Conservation (phyloP, 1,284 basidiomycete genomes). For the Malassezia cuniculi region DNA sequence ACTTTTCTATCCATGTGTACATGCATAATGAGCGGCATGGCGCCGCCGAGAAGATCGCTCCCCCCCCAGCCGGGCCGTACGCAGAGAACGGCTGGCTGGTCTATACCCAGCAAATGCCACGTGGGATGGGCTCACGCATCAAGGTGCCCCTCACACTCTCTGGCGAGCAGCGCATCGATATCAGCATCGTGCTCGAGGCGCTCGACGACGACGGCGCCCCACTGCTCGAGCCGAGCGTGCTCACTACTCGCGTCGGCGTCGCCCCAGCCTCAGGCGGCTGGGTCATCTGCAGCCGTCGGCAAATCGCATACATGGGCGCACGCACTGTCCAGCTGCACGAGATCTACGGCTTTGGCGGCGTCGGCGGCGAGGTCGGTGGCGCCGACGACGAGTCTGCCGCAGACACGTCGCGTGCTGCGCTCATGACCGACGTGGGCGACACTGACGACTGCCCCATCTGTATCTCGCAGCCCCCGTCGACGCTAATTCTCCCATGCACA, state of each 20-base stretch:
- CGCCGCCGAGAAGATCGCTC: too few species aligned
- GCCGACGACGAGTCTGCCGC: constrained; percentile 9
- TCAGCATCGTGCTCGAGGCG: constrained; percentile 38
- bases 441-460: constrained; percentile 41
- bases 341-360: constrained; percentile 34
- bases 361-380: constrained; percentile 17
- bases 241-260: constrained; percentile 19
- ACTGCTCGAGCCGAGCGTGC: constrained; percentile 28
- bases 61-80: too few species aligned
- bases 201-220: constrained; percentile 34
- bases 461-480: constrained; percentile 31
- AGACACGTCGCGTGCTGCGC: background rate
- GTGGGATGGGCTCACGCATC: too few species aligned
- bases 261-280: background rate
- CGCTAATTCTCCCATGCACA: constrained; percentile 41
- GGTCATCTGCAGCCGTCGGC: background rate
- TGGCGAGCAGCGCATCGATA: too few species aligned
- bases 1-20: too few species aligned
- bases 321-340: constrained; percentile 40
- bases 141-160: too few species aligned
- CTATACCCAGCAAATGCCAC: too few species aligned
- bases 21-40: too few species aligned
- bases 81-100: too few species aligned
- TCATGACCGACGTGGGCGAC: constrained; percentile 14
- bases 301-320: constrained; percentile 21